Conservation (phyloP, 805 yeast species). For the Trichomonascus vanleenenianus region DNA sequence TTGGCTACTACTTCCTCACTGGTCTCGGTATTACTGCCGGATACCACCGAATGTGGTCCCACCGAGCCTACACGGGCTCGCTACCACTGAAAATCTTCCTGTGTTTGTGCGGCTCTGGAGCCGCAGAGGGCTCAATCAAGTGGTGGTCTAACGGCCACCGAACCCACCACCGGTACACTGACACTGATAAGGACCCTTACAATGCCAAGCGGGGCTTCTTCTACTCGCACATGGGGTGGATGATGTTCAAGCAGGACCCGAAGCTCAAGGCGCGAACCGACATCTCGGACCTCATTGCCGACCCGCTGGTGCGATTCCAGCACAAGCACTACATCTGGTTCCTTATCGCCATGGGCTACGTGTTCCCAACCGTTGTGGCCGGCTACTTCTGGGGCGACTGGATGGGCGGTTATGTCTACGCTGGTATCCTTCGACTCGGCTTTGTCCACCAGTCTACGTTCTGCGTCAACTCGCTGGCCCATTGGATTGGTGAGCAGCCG, state of each 20-base stretch:
- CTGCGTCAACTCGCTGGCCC: constrained; percentile 77
- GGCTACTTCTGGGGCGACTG: constrained; percentile 68
- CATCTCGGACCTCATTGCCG: constrained; percentile 55
- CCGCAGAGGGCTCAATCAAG: constrained; percentile 67
- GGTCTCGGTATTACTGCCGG: constrained; percentile 76
- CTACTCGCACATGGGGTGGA: constrained; percentile 88
- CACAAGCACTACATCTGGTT: constrained; percentile 59
- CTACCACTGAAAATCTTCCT: constrained; percentile 40
- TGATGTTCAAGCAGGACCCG: constrained; percentile 58
- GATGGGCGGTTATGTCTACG: constrained; percentile 69
- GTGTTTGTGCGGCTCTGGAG: constrained; percentile 59
- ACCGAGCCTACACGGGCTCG: constrained; percentile 45
- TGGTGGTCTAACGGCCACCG: constrained; percentile 82
- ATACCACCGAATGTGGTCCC: constrained; percentile 73
- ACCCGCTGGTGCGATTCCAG: constrained; percentile 55
- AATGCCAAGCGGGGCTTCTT: constrained; percentile 70
- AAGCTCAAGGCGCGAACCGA: constrained; percentile 59
- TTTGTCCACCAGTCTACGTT: constrained; percentile 74
- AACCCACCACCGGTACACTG: constrained; percentile 85
- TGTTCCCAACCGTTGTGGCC: constrained; percentile 59
- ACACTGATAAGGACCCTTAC: constrained; percentile 85
- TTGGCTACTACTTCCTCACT: constrained; percentile 49
- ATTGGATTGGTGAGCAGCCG: constrained; percentile 65
- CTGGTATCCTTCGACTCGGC: constrained; percentile 66
- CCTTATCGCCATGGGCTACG: constrained; percentile 42